Evolutionary conservation across 1,284 basidiomycete species (phyloP), one percentile per base, ranked within the genome.

Genomic region (Lentinus polychrous): DNA sequence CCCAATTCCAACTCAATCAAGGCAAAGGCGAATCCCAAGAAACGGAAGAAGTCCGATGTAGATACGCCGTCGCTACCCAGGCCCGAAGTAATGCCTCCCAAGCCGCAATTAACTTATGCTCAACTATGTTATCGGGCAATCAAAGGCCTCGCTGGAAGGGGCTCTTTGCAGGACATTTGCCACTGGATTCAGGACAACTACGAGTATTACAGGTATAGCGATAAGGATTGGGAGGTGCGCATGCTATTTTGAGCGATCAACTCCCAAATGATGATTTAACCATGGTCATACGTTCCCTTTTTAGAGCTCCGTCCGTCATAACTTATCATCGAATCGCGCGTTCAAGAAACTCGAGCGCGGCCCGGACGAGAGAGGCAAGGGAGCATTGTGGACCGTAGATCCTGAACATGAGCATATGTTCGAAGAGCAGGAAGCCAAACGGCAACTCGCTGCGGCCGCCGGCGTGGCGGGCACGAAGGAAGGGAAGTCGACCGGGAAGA

Each of bases 231-330:
- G 93, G 90, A 89, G 83, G 88, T 90, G 54, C 57, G 79, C 70
- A 38, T 31, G 31, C 15, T 32, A 53, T 51, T 34, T 49, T 27
- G 52, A 49, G 46, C 49, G 38, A 49, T 52, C 48, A 38, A 46
- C 12, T 43, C 10, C 27, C 27, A 27, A 10, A 4, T 27, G 27
- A 27, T 27, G 27, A 27, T 10, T 43, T 48, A 43, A 57, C 38
- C 40, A 39, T 55, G 57, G 27, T 27, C 40, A 53, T 46, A 53
- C 55, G 34, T 45, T 33, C 37, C 52, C 46, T 48, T 44, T 55
- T 31, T 58, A 95, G 84, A 93, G 90, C 60, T 94, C 93, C 34
- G 87, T 95, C 44, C 84, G 93, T 37, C 93, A 95, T 65, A 94
- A 93, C 64, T 68, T 96, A 17, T 93, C 91, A 1, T 88, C 91